Evolutionary conservation across 176 grass and related monocot genomes (phyloP), one percentile per base, ranked within the genome.

Genomic region (Aegilops longissima): DNA sequence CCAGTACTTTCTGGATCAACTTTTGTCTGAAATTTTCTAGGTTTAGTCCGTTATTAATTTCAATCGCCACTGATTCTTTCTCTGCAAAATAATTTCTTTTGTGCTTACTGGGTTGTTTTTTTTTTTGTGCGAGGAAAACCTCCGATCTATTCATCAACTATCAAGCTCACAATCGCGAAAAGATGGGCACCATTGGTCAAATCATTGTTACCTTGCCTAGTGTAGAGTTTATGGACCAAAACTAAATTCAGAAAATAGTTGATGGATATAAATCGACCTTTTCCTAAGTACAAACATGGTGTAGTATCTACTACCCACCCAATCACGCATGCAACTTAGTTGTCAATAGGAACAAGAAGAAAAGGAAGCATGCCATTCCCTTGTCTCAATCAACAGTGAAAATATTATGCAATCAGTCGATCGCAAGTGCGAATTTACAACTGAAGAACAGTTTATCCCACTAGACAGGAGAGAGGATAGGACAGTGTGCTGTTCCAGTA

Each of bases 371-470:
- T 52, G 44, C 44, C 47, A 76, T 76, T 76, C 44, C 24, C 25
- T 76, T 51, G 73, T 76, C 73, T 18, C 73, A 76, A 31, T 76
- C 73, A 76, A 16, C 47, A 52, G 54, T 66, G 56, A 44, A 71
- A 65, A 65, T 5, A 70, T 30, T 39, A 79, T 65, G 56, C 58
- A 89, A 59, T 2, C 44, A 70, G 30, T 59, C 12, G 44, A 42
- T 42, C 42, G 64, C 47, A 77, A 56, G 45, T 77, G 47, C 27
- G 9, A 51, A 29, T 61, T 44, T 47, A 16, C 77, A 81, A 36
- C 34, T 35, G 77, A 76, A 67, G 35, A 31, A 85, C 64, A 51
- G 86, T 63, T 63, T 51, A 83, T 69, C 73, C 65, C 73, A 88
- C 65, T 51, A 79, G 51, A 38, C 87, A 36, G 51, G 31, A 65